Evolutionary conservation across 2,329 filamentous ascomycete species (phyloP).

Genomic region (Monosporascus ibericus): DNA sequence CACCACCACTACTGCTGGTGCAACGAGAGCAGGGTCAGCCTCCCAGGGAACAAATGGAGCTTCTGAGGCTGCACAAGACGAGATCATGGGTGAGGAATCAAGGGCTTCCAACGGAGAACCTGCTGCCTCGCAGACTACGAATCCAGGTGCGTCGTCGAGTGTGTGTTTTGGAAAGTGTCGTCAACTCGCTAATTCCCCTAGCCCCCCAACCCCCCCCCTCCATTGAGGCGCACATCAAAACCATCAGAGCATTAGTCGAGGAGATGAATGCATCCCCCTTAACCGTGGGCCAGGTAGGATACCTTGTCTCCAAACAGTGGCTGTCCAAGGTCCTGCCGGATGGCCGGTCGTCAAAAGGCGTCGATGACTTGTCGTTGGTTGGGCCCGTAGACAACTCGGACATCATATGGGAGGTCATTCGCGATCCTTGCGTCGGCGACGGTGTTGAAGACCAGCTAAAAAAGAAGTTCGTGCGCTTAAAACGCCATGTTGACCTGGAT

Average conservation of each 20-base stretch:
- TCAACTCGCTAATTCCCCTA: slow-evolving; percentile 8
- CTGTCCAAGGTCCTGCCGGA: slow-evolving; percentile 65
- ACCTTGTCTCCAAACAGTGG: slow-evolving; percentile 75
- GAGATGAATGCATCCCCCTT: slow-evolving; percentile 46
- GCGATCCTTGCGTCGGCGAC: slow-evolving; percentile 34
- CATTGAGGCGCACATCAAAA: slow-evolving; percentile 66
- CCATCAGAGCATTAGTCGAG: slow-evolving; percentile 58
- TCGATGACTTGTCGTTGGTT: slow-evolving; percentile 54
- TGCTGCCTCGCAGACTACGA: slow-evolving; percentile 2
- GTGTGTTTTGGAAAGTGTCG: not conserved
- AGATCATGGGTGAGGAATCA: not conserved
- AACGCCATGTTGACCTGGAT: slow-evolving; percentile 59
- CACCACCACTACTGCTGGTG: slow-evolving; percentile 7
- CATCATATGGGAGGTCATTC: slow-evolving; percentile 59
- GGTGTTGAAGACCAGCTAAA: slow-evolving; percentile 26
- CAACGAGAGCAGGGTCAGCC: slow-evolving; percentile 4
- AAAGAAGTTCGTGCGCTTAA: slow-evolving; percentile 65
- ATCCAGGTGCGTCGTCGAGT: slow-evolving; percentile 7
- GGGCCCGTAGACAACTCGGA: slow-evolving; percentile 85
- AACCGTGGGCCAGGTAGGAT: slow-evolving; percentile 69
- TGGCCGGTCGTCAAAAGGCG: slow-evolving; percentile 50
- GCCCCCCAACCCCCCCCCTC: slow-evolving; percentile 25
- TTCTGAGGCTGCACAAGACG: not conserved
- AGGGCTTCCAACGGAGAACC: slow-evolving; percentile 1
- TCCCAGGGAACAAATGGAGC: slow-evolving; percentile 1